Evolutionary conservation across 1,284 basidiomycete species (phyloP), one percentile per base, ranked within the genome.

Genomic region (Cutaneotrichosporon cutaneum): DNA sequence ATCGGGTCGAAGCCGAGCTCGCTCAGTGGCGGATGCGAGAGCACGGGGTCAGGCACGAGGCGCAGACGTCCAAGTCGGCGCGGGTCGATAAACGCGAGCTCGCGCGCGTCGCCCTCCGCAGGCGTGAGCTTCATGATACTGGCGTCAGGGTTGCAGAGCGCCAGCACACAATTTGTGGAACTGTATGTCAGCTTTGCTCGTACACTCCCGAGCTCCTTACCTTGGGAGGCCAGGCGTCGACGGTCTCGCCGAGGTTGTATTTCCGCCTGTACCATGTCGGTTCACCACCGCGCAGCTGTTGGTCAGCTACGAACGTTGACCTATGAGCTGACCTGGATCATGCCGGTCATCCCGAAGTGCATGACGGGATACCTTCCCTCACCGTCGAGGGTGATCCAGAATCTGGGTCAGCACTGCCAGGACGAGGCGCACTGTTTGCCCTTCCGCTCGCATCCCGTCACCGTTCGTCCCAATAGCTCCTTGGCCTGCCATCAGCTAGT

Each of bases 321-420:
- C n/a, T 4, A 30, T 11, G 22, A 21, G 63, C 75, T 60, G 64
- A 88, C 88, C 80, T 89, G 86, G 39, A 92, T 81, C 86, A 87
- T 79, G 10, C 90, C 89, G 3, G 89, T 90, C 90, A 91, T 91
- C 2, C 90, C 90, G 68, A 91, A 89, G 73, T 91, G 89, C 61
- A 90, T 80, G 5, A 90, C 86, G 3, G 89, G 89, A 66, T 84
- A 77, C 70, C 82, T 81, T 0, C 88, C 88, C 24, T 81, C 67
- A 4, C 88, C 88, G 44, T 85, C 84, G 0, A 91, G 81, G 48
- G 83, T 82, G n/a, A 91, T 74, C 72, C 88, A 92, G 71, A 91
- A 89, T n/a, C 76, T 80, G 60, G 22, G 47, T 52, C 24, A 52
- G 27, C 54, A 48, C 36, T 1, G 16, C 32, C 21, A 11, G 24